Evolutionary conservation across 768 basidiomycete species (phyloP).

Genomic region (Calocybe cyanea): DNA sequence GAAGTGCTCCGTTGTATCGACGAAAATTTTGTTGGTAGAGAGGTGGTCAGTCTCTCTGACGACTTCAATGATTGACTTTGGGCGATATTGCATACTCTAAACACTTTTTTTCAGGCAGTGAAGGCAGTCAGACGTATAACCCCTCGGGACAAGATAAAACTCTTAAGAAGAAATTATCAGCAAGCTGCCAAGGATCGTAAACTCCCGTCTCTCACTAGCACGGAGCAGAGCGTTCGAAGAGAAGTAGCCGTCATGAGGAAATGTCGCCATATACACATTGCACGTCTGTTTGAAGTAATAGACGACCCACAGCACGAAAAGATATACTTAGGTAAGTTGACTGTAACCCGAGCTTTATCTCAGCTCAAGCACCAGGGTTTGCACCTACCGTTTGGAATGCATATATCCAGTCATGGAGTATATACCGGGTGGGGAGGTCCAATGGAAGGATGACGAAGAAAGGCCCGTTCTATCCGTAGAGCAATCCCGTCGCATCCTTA

Average conservation of each 20-base stretch:
- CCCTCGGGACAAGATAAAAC: constrained; percentile 61
- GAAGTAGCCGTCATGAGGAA: constrained; percentile 94
- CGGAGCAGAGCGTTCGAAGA: constrained; percentile 73
- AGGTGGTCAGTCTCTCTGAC: constrained; percentile 40
- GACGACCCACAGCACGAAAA: constrained; percentile 79
- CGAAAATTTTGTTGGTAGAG: constrained; percentile 23
- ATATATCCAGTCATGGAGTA: constrained; percentile 83
- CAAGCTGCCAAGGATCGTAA: constrained; percentile 14
- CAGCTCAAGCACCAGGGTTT: constrained; percentile 51
- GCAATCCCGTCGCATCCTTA: constrained; percentile 82
- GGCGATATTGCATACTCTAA: background rate
- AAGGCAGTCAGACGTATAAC: constrained; percentile 66
- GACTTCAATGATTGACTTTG: background rate
- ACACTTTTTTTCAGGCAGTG: constrained; percentile 47
- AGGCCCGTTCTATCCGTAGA: constrained; percentile 77
- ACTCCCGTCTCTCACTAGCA: constrained; percentile 44
- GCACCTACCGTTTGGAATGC: constrained; percentile 5
- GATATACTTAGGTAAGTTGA: constrained; percentile 86
- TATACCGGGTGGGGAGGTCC: constrained; percentile 91
- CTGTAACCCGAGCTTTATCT: constrained; percentile 2
- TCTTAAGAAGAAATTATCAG: constrained; percentile 39
- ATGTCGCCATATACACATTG: constrained; percentile 75
- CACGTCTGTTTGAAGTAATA: constrained; percentile 82
- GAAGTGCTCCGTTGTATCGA: constrained; percentile 68
- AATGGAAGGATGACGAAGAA: constrained; percentile 68